Conservation (phyloP, 1,284 basidiomycete genomes). For the Thelephora terrestris region DNA sequence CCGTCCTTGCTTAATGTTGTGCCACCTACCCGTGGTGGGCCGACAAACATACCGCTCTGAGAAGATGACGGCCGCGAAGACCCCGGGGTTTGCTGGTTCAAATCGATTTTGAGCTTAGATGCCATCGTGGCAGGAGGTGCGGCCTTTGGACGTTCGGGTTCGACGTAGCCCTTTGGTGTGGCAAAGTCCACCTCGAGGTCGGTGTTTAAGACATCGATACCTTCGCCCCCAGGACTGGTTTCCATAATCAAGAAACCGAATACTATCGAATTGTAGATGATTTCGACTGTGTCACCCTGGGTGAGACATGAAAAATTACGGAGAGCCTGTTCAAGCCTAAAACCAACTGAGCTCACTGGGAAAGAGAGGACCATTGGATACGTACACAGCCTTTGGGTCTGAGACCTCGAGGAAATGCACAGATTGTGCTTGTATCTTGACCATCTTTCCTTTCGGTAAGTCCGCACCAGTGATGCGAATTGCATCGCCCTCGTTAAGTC, state of each 20-base stretch:
- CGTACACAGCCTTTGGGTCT: slow-evolving; percentile 95
- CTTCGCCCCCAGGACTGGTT: slow-evolving; percentile 76
- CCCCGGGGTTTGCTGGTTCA: slow-evolving; percentile 71
- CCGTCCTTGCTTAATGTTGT: slow-evolving; percentile 59
- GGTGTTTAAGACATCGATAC: slow-evolving; percentile 89
- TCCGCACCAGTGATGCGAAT: slow-evolving; percentile 86
- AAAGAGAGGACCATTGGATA: slow-evolving; percentile 11
- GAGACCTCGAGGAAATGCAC: slow-evolving; percentile 92
- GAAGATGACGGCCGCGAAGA: slow-evolving; percentile 76
- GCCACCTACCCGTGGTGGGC: slow-evolving; percentile 30
- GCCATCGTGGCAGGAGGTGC: slow-evolving; percentile 90
- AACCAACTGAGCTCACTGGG: neutral
- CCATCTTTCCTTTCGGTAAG: slow-evolving; percentile 88
- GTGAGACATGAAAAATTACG: slow-evolving; percentile 90
- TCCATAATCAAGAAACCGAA: slow-evolving; percentile 98
- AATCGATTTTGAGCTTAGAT: slow-evolving; percentile 91
- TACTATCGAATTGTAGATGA: slow-evolving; percentile 84
- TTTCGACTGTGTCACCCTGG: slow-evolving; percentile 88
- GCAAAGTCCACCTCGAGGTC: slow-evolving; percentile 91
- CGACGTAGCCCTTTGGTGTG: slow-evolving; percentile 72
- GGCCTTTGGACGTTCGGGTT: slow-evolving; percentile 80
- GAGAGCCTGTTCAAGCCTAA: slow-evolving; percentile 87
- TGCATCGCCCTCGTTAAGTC: slow-evolving; percentile 89
- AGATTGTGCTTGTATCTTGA: slow-evolving; percentile 95
- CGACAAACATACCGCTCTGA: slow-evolving; percentile 55